Percentiles rank a stretch among this genome's conserved stretches.
These are phyloP conservation scores for Corynascus novoguineensis DNA, from an alignment of 495 filamentous ascomycete species.

Conservation along the genomic window DNA sequence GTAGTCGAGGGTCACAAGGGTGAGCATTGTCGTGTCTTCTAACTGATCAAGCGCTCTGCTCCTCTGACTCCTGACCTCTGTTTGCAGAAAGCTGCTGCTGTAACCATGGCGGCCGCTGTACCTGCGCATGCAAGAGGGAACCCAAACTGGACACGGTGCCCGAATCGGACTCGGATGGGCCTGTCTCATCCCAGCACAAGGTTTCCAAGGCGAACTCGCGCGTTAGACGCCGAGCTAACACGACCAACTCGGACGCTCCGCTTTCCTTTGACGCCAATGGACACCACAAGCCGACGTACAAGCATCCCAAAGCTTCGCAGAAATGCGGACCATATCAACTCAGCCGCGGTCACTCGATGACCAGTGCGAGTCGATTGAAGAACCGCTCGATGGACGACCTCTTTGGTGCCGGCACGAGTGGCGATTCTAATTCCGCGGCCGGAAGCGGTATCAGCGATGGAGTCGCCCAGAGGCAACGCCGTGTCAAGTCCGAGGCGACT, in stretches of 20 bases:
- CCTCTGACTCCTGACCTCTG: constrained; percentile 46
- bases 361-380: constrained; percentile 51
- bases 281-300: constrained; percentile 88
- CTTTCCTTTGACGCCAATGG: constrained; percentile 87
- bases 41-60: constrained; percentile 32
- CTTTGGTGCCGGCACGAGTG: constrained; percentile 29
- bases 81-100: constrained; percentile 78
- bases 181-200: constrained; percentile 38
- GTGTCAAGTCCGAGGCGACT: constrained; percentile 63
- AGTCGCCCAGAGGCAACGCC: constrained; percentile 44
- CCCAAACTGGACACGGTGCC: constrained; percentile 65
- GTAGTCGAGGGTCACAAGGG: constrained; percentile 51
- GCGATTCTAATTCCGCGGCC: constrained; percentile 37
- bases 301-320: constrained; percentile 80
- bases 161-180: constrained; percentile 53
- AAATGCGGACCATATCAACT: constrained; percentile 82
- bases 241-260: constrained; percentile 73
- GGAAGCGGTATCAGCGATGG: constrained; percentile 18
- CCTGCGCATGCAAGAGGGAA: constrained; percentile 90
- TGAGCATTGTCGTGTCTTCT: constrained; percentile 42
- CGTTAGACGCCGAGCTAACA: constrained; percentile 57
- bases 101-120: constrained; percentile 84
- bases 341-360: constrained; percentile 64
- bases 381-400: constrained; percentile 68
- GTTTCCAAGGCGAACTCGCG: constrained; percentile 56